Evolutionary conservation across 345 rosid genomes (phyloP).

Genomic region (Cardamine resedifolia): DNA sequence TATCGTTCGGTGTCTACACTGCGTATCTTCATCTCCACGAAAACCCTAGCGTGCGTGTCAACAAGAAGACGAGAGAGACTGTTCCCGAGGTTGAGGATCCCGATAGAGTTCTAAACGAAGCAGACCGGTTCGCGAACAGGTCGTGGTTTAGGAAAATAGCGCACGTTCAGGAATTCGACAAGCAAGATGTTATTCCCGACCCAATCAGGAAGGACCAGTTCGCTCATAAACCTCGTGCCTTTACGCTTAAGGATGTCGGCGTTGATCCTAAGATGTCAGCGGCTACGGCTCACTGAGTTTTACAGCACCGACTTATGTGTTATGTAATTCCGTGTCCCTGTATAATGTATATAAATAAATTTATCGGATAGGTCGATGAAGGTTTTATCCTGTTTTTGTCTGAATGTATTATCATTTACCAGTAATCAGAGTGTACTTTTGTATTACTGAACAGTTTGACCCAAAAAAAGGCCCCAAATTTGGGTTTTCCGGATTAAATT

Average conservation of each 20-base stretch:
- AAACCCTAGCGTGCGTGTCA: constrained; percentile 62
- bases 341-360: background rate
- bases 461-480: too few relatives aligned
- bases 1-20: constrained; percentile 55
- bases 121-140: constrained; percentile 43
- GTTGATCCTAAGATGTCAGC: constrained; percentile 46
- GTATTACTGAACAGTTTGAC: background rate
- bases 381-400: background rate
- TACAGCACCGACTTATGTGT: background rate
- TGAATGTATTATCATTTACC: background rate
- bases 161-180: constrained; percentile 53
- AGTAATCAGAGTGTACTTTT: background rate
- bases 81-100: constrained; percentile 80
- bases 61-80: constrained; percentile 67
- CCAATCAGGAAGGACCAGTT: constrained; percentile 44
- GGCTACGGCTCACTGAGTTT: constrained; percentile 12
- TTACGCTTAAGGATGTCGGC: constrained; percentile 62
- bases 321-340: background rate
- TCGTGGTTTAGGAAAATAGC: constrained; percentile 78
- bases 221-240: constrained; percentile 40
- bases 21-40: constrained; percentile 56
- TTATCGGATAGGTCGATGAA: too few relatives aligned
- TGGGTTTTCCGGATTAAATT: too few relatives aligned
- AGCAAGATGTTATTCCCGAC: constrained; percentile 33
- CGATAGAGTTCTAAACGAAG: constrained; percentile 48